Evolutionary conservation across 2,329 filamentous ascomycete genomes (phyloP).

Genomic region (Rhexocercosporidium sp.): DNA sequence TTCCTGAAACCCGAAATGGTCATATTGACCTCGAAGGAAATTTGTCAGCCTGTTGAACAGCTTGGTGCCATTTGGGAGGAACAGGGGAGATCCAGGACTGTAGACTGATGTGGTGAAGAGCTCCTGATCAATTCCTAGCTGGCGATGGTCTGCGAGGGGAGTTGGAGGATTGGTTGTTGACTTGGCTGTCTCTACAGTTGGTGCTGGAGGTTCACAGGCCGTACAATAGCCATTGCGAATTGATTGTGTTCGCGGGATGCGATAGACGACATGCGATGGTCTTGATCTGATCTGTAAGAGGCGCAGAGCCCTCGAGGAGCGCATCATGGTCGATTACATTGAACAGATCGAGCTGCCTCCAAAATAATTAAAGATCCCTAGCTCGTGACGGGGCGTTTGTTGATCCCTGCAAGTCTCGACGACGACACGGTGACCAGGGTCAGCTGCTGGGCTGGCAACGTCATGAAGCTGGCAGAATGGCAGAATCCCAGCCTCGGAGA

Average conservation of each 20-base stretch:
- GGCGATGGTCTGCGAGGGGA: conserved; percentile 58
- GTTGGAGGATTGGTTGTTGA: conserved; percentile 25
- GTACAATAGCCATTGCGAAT: conserved; percentile 40
- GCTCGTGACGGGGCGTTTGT: conserved; percentile 11
- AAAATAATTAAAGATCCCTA: neutral
- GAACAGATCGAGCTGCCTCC: neutral
- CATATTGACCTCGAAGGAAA: conserved; percentile 84
- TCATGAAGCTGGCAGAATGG: conserved; percentile 22
- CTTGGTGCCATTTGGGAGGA: conserved; percentile 79
- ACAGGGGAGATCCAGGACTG: conserved; percentile 84
- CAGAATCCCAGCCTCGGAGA: neutral
- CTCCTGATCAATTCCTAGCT: conserved; percentile 68
- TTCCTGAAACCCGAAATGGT: conserved; percentile 84
- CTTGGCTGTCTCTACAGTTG: conserved; percentile 19
- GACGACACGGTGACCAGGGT: conserved; percentile 24
- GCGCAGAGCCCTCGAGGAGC: conserved; percentile 39
- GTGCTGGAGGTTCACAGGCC: conserved; percentile 35
- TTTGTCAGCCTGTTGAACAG: conserved; percentile 84
- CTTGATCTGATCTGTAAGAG: conserved; percentile 27
- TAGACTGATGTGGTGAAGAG: conserved; percentile 81
- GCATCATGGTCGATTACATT: conserved; percentile 36
- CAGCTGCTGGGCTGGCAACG: conserved; percentile 28
- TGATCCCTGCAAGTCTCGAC: conserved; percentile 26
- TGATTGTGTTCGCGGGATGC: conserved; percentile 15
- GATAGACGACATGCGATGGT: conserved; percentile 17